Percentiles rank a stretch among this genome's conserved stretches.
Evolutionary conservation across 1,284 basidiomycete genomes (phyloP).

Genomic region (Mycena citricolor): DNA sequence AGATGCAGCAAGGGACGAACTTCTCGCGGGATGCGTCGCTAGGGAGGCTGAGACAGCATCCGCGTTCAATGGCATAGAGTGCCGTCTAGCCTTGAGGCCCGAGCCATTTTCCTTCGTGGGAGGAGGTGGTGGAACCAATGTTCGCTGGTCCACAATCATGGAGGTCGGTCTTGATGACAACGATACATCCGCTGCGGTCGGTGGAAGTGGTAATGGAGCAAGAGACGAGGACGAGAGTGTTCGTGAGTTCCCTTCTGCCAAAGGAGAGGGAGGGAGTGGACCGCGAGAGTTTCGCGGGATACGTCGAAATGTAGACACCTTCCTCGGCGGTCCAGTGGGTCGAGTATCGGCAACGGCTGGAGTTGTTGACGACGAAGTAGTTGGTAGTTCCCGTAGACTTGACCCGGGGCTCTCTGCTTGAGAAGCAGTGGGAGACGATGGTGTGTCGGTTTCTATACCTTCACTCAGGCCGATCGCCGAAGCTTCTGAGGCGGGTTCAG

Average conservation of each 20-base stretch:
- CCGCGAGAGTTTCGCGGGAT: slow-evolving; percentile 45
- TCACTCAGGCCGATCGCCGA: slow-evolving; percentile 3
- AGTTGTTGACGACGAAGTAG: slow-evolving; percentile 20
- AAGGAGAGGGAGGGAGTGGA: slow-evolving; percentile 40
- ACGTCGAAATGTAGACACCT: slow-evolving; percentile 59
- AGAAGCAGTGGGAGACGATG: background rate
- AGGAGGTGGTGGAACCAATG: slow-evolving; percentile 8
- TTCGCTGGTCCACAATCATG: slow-evolving; percentile 14
- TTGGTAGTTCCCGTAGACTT: slow-evolving; percentile 7
- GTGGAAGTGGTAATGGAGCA: slow-evolving; percentile 7
- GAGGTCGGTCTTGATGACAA: slow-evolving; percentile 20
- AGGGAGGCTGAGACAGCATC: slow-evolving; percentile 21
- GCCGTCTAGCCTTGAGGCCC: slow-evolving; percentile 7
- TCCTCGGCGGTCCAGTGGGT: slow-evolving; percentile 33
- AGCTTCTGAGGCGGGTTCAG: slow-evolving; percentile 12
- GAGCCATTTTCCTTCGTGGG: slow-evolving; percentile 1
- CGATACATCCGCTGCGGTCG: slow-evolving; percentile 10
- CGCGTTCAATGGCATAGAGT: slow-evolving; percentile 21
- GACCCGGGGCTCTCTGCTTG: slow-evolving; percentile 3
- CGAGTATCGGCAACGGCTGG: slow-evolving; percentile 20
- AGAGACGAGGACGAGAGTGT: slow-evolving; percentile 20
- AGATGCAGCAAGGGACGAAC: slow-evolving; percentile 18
- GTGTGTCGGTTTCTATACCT: background rate
- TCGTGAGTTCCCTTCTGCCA: slow-evolving; percentile 34
- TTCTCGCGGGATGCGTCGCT: slow-evolving; percentile 16